Base-by-base conservation (phyloP, 2,329 filamentous ascomycete genomes). In the Botrytis aclada region DNA sequence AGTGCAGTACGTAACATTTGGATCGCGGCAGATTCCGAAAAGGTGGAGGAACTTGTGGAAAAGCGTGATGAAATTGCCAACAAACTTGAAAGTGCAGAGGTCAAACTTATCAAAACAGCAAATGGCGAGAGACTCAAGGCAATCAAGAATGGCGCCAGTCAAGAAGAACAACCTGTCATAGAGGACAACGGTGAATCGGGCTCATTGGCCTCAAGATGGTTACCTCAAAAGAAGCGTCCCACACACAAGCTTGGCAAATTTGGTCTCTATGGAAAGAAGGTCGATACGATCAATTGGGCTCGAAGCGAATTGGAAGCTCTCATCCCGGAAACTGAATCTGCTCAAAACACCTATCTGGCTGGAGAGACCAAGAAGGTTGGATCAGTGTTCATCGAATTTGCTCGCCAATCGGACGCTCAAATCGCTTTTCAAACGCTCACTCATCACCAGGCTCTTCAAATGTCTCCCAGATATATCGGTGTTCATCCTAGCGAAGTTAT, bases 271-370 rank as follows among this genome's bases (percentile, higher is more conserved):
- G 93, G 94, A 77, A 91, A 94, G 80, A 96, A 97, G 82, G 95
- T 98, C 25, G 96, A 99, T 83, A 96, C 94, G 0, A 98, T 99
- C 81, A 90, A 95, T 75, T 98, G 93, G 92, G 92, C 90, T 75
- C 92, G 96, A 69, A 85, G 86, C 1, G 92, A 97, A 81, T 88
- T 98, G 70, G 88, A 91, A 76, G 89, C 90, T 66, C 88, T 97
- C 62, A 90, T 92, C 70, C 91, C 92, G 0, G 87, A 92, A 74
- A 90, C 94, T 43, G 87, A 92, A 67, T 85, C 88, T 60, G 86
- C 89, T 37, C 93, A 96, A 81, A 86, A 85, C 58, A 86, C 87
- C 66, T 93, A 95, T 80, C 87, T 86, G 67, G 83, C 85, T 39
- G 89, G 92, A 69, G 87, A 92, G 56, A 89, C 86, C 63, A 87